Conservation (phyloP, 2,329 filamentous ascomycete genomes). For the Fusarium goolgardi region DNA sequence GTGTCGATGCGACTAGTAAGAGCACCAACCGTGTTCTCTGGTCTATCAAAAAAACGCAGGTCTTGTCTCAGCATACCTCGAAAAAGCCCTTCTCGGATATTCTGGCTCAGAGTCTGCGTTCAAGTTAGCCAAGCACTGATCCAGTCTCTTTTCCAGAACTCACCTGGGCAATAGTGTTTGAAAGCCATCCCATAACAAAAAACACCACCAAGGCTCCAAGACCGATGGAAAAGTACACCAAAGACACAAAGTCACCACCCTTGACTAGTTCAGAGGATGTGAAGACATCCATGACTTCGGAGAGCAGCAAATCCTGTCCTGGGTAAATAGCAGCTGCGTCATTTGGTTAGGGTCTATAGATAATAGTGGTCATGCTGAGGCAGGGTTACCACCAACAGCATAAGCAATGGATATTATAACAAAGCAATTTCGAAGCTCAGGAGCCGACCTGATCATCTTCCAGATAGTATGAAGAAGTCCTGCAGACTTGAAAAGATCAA, state of each 20-base stretch:
- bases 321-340: conserved; percentile 44
- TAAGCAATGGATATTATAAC: not conserved
- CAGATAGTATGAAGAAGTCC: conserved; percentile 17
- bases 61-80: conserved; percentile 46
- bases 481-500: conserved; percentile 8
- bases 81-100: not conserved
- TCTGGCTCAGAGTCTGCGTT: not conserved
- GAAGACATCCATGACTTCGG: conserved; percentile 53
- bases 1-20: conserved; percentile 51
- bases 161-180: conserved; percentile 45
- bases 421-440: conserved; percentile 13
- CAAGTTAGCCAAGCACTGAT: not conserved
- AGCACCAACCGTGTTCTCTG: conserved; percentile 54
- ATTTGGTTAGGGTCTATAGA: conserved; percentile 10
- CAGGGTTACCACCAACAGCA: conserved; percentile 26
- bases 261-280: conserved; percentile 41
- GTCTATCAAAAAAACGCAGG: conserved; percentile 55
- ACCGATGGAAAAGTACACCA: conserved; percentile 65
- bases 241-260: conserved; percentile 62
- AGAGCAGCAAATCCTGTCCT: conserved; percentile 56
- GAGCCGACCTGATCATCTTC: not conserved
- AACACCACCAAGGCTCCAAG: conserved; percentile 58
- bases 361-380: conserved; percentile 1
- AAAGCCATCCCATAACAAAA: conserved; percentile 51
- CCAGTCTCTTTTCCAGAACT: not conserved